Evolutionary conservation across 345 rosid species (phyloP).

Genomic region (Salix viminalis): DNA sequence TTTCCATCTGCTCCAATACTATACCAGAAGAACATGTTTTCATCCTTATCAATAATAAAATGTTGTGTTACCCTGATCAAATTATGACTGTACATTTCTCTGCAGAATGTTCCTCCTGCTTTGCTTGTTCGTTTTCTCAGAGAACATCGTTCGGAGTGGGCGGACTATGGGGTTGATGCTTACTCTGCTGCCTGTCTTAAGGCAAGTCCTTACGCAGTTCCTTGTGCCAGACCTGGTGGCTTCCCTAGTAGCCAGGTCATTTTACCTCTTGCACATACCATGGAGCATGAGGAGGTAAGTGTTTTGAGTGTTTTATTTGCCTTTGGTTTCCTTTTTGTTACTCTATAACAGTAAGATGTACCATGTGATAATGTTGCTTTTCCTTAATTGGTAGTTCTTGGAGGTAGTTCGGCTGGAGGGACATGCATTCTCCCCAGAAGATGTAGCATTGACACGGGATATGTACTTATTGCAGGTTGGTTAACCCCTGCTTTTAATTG

Average conservation of each 20-base stretch:
- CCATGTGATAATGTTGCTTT: not conserved
- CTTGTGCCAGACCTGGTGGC: conserved; percentile 80
- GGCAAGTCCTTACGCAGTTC: conserved; percentile 79
- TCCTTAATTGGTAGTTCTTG: conserved; percentile 45
- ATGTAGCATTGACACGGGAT: conserved; percentile 76
- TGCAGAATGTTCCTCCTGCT: conserved; percentile 88
- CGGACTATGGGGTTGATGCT: conserved; percentile 85
- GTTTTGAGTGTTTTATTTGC: not conserved
- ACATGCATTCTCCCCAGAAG: conserved; percentile 83
- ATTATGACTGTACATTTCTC: not conserved
- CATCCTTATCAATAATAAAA: not conserved
- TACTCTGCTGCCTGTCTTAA: conserved; percentile 83
- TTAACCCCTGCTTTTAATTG: not conserved
- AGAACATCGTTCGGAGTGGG: conserved; percentile 99
- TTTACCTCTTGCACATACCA: conserved; percentile 86
- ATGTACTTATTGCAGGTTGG: conserved; percentile 89
- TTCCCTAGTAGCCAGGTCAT: conserved; percentile 88
- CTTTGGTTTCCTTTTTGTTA: not conserved
- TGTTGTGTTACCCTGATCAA: not conserved
- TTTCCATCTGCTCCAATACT: not conserved
- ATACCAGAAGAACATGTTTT: not conserved
- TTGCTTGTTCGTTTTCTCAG: conserved; percentile 84
- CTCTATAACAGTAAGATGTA: not conserved
- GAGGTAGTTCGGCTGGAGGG: conserved; percentile 95
- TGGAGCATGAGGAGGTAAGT: conserved; percentile 90